A percentile compares a stretch with the other conserved stretches of the same genome.
Conservation (phyloP, 108 stramenopile species). For the Phaeodactylum tricornutum region DNA sequence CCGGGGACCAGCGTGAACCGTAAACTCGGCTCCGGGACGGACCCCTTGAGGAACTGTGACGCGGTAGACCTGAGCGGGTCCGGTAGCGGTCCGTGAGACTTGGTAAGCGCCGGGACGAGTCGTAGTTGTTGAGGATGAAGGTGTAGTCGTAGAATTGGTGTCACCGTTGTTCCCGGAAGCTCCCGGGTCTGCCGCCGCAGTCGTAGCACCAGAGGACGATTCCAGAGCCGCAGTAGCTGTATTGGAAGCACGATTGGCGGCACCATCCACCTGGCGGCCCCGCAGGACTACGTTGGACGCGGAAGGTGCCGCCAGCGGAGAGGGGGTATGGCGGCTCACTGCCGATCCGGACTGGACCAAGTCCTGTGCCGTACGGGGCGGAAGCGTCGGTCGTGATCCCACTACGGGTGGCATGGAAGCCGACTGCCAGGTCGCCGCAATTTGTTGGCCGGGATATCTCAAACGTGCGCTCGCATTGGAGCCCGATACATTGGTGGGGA, state of each 20-base stretch:
- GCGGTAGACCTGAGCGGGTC: slow-evolving; percentile 68
- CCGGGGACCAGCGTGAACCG: slow-evolving; percentile 55
- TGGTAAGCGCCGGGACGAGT: slow-evolving; percentile 49
- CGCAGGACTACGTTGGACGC: background rate
- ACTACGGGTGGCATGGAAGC: too few species aligned
- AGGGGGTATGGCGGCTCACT: too few species aligned
- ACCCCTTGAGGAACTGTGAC: slow-evolving; percentile 71
- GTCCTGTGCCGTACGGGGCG: too few species aligned
- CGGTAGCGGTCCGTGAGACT: slow-evolving; percentile 39
- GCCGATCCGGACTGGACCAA: too few species aligned
- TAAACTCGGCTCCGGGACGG: slow-evolving; percentile 59
- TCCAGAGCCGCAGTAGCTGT: slow-evolving; percentile 1
- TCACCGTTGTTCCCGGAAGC: too few species aligned
- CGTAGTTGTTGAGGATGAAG: background rate
- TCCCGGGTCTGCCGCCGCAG: too few species aligned
- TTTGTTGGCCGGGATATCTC: slow-evolving; percentile 16
- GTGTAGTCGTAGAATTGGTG: slow-evolving; percentile 2
- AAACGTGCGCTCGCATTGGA: background rate
- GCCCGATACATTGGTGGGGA: background rate
- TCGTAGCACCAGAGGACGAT: too few species aligned
- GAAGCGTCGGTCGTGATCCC: too few species aligned
- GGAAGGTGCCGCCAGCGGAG: background rate
- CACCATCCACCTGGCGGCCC: background rate
- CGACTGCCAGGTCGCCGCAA: slow-evolving; percentile 1
- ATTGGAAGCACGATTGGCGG: background rate